Evolutionary conservation across 768 basidiomycete genomes (phyloP), one percentile per base, ranked within the genome.

Genomic region (Basidioascus undulatus): DNA sequence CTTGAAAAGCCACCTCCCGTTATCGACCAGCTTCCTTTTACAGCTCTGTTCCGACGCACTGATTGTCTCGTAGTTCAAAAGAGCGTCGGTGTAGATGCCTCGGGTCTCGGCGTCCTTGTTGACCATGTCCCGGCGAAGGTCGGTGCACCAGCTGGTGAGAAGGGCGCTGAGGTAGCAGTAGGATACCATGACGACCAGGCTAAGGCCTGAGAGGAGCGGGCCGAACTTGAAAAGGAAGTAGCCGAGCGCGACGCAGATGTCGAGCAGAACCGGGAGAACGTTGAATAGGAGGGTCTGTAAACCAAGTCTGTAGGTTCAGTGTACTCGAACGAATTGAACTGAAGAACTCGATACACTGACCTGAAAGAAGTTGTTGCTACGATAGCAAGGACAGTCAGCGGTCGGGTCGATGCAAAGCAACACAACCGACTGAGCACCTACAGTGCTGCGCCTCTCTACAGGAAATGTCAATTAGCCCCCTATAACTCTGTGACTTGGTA

Each of bases 41-140:
- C 15, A n/a, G 23, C 55, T n/a, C n/a, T n/a, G n/a, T n/a, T n/a
- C n/a, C n/a, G n/a, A n/a, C n/a, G n/a, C n/a, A n/a, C n/a, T 86
- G 50, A 83, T 75, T 4, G 80, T 82, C 56, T 62, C 61, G 53
- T 53, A 64, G 42, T 59, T 59, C 44, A 80, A 65, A 21, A 82
- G 58, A 49, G 71, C 72, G 51, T 84, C 81, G 5, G 77, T 74
- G 48, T 80, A 75, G 39, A 84, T 84, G 8, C 76, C 78, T 32
- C 82, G 70, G 19, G 74, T 81, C 19, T 74, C 6, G 13, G 39
- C 36, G 59, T 84, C 79, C 42, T 70, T 68, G 32, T 84, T 78
- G 51, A 78, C 78, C 75, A 81, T 81, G 51, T 69, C 59, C 21
- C 78, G 65, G 39, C 79, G 66, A n/a, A 80, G 55, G 47, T 68